Base-by-base conservation (phyloP, 148 eudicot species). In the Fagopyrum homotropicum region DNA sequence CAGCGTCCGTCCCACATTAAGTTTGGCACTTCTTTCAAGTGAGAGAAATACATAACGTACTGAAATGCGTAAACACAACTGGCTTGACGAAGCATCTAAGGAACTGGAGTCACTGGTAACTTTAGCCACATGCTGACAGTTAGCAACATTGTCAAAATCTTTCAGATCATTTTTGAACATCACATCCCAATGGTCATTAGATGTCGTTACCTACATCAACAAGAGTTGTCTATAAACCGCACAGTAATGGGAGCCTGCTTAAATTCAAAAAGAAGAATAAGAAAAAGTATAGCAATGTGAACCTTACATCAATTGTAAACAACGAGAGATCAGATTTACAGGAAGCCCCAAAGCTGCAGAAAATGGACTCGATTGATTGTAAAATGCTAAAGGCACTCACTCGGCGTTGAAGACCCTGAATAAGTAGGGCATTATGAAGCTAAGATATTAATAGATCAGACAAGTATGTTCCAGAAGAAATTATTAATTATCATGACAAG, bases 381-480 rank as follows among this genome's bases (percentile, higher is more conserved):
- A 95, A 80, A 60, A 95, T 89, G 80, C 77, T 75, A 40, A 85
- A 81, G 60, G 97, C 96, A 81, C 89, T 80, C 66, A 51, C 78
- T 74, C 92, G 92, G 50, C 96, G 91, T 54, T 84, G 92, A 76
- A 95, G 83, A 66, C 96, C 98, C 98, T 94, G 80, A 44, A 44
- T 45, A 70, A 72, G 10, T 49, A 50, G 43, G 7, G 6, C 71
- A 35, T 0, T 45, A 66, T 66, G 19, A 14, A 29, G 43, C 29
- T 75, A 12, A 61, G 44, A 45, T 15, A 46, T 26, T 26, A 61
- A 47, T 72, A 60, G 69, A 46, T 46, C 43, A 26, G 15, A 5
- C 7, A 45, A 9, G 26, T 54, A 40, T 35, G 46, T 66, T 66
- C 16, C 47, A 64, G 17, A 61, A 43, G 14, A 16, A 45, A 46